Evolutionary conservation across 495 filamentous ascomycete species (phyloP), one percentile per base, ranked within the genome.

Genomic region (Venustampulla echinocandica): DNA sequence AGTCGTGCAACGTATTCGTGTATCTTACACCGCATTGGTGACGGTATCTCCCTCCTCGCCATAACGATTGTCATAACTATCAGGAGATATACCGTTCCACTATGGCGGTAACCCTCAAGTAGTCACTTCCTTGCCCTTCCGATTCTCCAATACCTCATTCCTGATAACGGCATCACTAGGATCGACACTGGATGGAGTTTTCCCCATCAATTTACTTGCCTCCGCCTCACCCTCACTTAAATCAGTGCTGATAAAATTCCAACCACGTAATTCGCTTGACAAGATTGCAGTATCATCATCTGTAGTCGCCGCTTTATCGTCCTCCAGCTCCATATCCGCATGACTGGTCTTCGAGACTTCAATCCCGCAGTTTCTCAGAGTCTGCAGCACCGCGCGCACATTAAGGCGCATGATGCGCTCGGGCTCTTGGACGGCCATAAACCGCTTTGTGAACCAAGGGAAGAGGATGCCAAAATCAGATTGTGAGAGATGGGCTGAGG

Each of bases 381-480:
- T 60, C 64, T 87, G 77, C 46, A 83, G 55, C 17, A 75, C 66
- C 3, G 82, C 82, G 2, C 83, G 59, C 3, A 70, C 61, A 46
- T 89, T 88, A 17, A 88, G 61, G 36, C 72, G 63, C 30, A 89
- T 56, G 0, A 75, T 71, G 1, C 77, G 62, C 52, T 80, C 78
- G 0, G 83, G 82, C 40, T 79, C 70, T 47, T 79, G 74, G 1
- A 71, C 71, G 3, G 70, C 69, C 52, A 81, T 75, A 6, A 80
- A 64, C 41, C 65, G 65, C 40, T 69, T 71, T 18, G 77, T 79
- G 17, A 83, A 53, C 64, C 74, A 76, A 0, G 86, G 83, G 57
- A 88, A 89, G 15, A 90, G 61, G 10, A 87, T 58, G n/a, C 79
- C 85, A 58, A 88, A 90, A 54, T 90, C 85, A 13, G 74, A 80